phyloP scores from a whole-genome alignment of 2,329 filamentous ascomycete genomes.

The Beauveria caledonica region DNA sequence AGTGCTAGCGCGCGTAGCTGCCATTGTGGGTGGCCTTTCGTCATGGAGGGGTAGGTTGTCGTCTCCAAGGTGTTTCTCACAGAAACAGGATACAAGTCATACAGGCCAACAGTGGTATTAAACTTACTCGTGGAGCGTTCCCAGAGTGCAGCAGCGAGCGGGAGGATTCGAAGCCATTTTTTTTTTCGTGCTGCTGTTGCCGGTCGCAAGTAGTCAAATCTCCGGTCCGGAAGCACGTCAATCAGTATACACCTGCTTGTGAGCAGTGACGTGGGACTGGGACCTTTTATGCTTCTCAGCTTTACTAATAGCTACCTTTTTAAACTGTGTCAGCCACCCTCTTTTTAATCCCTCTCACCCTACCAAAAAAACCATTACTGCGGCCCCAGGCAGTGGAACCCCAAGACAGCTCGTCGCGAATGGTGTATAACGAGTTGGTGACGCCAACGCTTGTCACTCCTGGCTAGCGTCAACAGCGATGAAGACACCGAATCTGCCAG shows the following conservation, averaged over 20 bases:
- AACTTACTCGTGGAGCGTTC: constrained; percentile 46
- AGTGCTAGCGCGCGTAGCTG: neutral
- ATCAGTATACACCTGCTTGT: neutral
- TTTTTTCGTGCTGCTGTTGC: neutral
- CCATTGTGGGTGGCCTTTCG: neutral
- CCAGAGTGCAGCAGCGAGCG: constrained; percentile 42
- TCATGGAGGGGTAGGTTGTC: neutral
- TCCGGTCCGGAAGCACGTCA: neutral
- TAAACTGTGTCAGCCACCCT: neutral
- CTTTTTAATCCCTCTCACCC: neutral
- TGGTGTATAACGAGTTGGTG: neutral
- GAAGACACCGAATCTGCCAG: neutral
- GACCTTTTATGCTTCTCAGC: neutral
- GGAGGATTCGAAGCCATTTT: constrained; percentile 47
- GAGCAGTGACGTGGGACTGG: constrained; percentile 1
- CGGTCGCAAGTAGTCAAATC: neutral
- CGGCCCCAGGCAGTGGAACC: constrained; percentile 1
- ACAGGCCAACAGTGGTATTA: neutral
- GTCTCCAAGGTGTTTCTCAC: neutral
- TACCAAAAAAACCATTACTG: neutral
- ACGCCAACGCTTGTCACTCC: neutral
- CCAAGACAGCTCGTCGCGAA: neutral
- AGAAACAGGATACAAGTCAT: neutral
- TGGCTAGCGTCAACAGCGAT: no score
- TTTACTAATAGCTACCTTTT: neutral